Evolutionary conservation across 2,329 filamentous ascomycete genomes (phyloP).

Genomic region (Salinomyces thailandicus): DNA sequence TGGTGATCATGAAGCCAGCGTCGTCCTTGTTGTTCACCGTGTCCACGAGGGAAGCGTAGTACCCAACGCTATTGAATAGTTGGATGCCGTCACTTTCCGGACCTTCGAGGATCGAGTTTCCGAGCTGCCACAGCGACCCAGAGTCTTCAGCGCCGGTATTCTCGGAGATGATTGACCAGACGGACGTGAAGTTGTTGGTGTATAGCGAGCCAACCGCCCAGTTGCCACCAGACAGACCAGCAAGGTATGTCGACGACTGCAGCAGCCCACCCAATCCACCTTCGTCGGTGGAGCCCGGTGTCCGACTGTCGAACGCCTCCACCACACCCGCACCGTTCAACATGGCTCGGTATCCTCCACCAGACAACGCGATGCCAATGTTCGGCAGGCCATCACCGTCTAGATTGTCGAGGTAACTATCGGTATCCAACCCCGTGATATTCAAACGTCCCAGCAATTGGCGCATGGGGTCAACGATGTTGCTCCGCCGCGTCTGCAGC

Average conservation of each 20-base stretch:
- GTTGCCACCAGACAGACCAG: slow-evolving; percentile 70
- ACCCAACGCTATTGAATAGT: slow-evolving; percentile 46
- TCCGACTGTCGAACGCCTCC: slow-evolving; percentile 68
- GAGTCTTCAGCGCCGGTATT: slow-evolving; percentile 15
- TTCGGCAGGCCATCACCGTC: slow-evolving; percentile 51
- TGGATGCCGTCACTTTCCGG: slow-evolving; percentile 43
- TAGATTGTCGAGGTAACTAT: slow-evolving; percentile 55
- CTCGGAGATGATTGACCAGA: slow-evolving; percentile 44
- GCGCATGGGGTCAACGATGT: slow-evolving; percentile 64
- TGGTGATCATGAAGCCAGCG: slow-evolving; percentile 56
- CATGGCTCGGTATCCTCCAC: slow-evolving; percentile 79
- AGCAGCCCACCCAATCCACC: slow-evolving; percentile 72
- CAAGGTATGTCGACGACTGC: slow-evolving; percentile 69
- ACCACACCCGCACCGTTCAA: slow-evolving; percentile 72
- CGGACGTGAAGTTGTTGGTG: slow-evolving; percentile 65
- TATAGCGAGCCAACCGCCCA: slow-evolving; percentile 80
- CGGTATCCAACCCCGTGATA: slow-evolving; percentile 70
- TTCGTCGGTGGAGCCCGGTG: slow-evolving; percentile 45
- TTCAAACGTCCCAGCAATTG: slow-evolving; percentile 60
- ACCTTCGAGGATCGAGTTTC: slow-evolving; percentile 50
- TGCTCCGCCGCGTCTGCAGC: slow-evolving; percentile 59
- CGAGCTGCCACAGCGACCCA: slow-evolving; percentile 50
- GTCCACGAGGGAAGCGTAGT: slow-evolving; percentile 51
- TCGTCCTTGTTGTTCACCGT: slow-evolving; percentile 51
- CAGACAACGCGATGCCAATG: slow-evolving; percentile 68